Evolutionary conservation across 1,284 basidiomycete species (phyloP).

Genomic region (Coniophora puteana): DNA sequence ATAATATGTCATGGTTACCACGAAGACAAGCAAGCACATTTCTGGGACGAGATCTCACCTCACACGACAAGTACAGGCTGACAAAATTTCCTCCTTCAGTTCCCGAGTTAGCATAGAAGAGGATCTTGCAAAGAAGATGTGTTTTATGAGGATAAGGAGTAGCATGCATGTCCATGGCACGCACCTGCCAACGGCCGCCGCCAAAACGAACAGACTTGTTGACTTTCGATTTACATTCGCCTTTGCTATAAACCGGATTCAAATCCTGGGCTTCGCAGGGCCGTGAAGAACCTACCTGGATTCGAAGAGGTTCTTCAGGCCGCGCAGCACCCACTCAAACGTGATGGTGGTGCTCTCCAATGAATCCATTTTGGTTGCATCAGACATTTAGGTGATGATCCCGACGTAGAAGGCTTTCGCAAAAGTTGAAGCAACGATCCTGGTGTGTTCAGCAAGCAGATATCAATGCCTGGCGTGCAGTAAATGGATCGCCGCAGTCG

Average conservation of each 20-base stretch:
- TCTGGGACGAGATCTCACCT: slow-evolving; percentile 43
- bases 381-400: too few relatives aligned
- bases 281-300: slow-evolving; percentile 39
- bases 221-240: slow-evolving; percentile 68
- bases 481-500: too few relatives aligned
- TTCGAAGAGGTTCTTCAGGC: slow-evolving; percentile 69
- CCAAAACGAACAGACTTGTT: slow-evolving; percentile 66
- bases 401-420: too few relatives aligned
- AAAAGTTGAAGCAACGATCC: too few relatives aligned
- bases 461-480: too few relatives aligned
- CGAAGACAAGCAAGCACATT: slow-evolving; percentile 6
- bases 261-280: not conserved
- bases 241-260: slow-evolving; percentile 41
- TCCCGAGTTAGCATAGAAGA: slow-evolving; percentile 83
- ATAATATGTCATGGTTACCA: slow-evolving; percentile 8
- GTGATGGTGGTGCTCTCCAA: slow-evolving; percentile 60
- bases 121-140: slow-evolving; percentile 39
- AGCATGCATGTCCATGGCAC: slow-evolving; percentile 8
- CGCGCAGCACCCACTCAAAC: slow-evolving; percentile 75
- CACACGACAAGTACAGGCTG: slow-evolving; percentile 77
- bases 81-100: slow-evolving; percentile 50
- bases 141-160: not conserved
- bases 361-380: slow-evolving; percentile 31
- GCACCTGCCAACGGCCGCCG: slow-evolving; percentile 68
- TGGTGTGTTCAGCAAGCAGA: too few relatives aligned